phyloP scores from a whole-genome alignment of 2,329 filamentous ascomycete species.

The Capronia coronata region DNA sequence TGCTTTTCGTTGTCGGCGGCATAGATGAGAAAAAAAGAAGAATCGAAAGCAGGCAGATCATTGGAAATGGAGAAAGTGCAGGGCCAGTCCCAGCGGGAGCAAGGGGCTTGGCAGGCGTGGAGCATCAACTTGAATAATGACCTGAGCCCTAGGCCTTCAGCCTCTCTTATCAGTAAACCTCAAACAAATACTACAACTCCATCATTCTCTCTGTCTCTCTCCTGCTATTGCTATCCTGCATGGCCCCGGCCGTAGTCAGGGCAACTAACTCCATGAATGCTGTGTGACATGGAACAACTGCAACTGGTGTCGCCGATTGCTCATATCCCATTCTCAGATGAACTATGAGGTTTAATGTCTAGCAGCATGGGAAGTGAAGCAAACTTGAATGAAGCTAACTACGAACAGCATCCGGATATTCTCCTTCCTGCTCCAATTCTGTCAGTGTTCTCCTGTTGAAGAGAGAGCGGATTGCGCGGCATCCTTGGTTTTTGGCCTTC shows the following conservation, averaged over 20 bases:
- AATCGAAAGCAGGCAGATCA: slow-evolving; percentile 1
- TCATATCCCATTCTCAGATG: background rate
- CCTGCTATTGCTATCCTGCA: background rate
- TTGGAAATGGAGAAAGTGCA: background rate
- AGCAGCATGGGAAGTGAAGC: background rate
- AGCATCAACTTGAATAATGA: background rate
- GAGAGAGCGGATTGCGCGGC: no score
- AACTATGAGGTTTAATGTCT: background rate
- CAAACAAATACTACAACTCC: background rate
- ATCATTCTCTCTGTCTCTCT: background rate
- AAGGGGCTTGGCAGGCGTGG: background rate
- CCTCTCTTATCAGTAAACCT: no score
- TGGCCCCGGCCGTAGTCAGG: no score
- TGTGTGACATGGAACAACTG: background rate
- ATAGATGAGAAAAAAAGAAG: slow-evolving; percentile 4
- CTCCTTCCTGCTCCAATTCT: no score
- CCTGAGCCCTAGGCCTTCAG: no score
- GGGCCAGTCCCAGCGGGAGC: background rate
- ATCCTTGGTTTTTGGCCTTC: no score
- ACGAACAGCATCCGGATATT: background rate
- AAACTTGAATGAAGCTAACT: background rate
- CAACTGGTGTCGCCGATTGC: background rate
- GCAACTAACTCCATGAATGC: background rate
- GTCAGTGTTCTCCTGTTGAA: no score
- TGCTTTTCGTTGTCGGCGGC: slow-evolving; percentile 25